Base-by-base conservation (phyloP, 352 stramenopile genomes). In the Globisporangium sylvaticum region DNA sequence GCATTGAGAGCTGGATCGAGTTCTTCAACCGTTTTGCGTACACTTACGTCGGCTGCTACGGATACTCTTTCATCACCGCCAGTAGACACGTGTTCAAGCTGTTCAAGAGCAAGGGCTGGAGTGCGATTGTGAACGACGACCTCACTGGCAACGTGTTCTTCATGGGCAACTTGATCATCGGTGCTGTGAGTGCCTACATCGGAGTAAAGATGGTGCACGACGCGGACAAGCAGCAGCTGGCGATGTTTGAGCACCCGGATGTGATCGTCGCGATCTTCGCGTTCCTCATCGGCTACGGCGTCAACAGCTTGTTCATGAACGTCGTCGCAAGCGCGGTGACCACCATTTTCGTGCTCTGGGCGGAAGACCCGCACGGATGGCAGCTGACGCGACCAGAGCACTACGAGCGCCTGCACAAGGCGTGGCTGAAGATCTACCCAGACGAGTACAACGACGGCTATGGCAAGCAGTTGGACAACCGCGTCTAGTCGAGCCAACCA, bases 11-110 rank as follows among this genome's bases (percentile, higher is more conserved):
- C 55, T 86, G 81, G 71, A 82, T 97, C 62, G 86, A 97, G 76
- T 95, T 90, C 65, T 96, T 97, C 73, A 97, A 97, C 78, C 81
- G 84, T 52, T 96, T 90, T 55, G 96, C 90, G 12, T 97, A 86
- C 76, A 72, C 83, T 60, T 97, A 96, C 76, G 84, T 97, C 14
- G 90, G 88, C 8, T 84, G 83, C 69, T 96, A 97, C 64, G 88
- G 85, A 56, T 96, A 94, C 71, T 87, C 75, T 58, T 97, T 96
- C 69, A 70, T 94, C 34, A 88, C 79, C 1, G 82, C 86, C 20
- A 91, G 90, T 62, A 76, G 74, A 15, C 77, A 87, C 68, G 87
- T 96, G 14, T 92, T 89, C 68, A 77, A 94, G 62, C 70, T 97
- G 20, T 95, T 97, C 61, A 76, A 66, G 9, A 74, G 54, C 63